phyloP scores from a whole-genome alignment of 2,329 filamentous ascomycete genomes.

The Onygena corvina region DNA sequence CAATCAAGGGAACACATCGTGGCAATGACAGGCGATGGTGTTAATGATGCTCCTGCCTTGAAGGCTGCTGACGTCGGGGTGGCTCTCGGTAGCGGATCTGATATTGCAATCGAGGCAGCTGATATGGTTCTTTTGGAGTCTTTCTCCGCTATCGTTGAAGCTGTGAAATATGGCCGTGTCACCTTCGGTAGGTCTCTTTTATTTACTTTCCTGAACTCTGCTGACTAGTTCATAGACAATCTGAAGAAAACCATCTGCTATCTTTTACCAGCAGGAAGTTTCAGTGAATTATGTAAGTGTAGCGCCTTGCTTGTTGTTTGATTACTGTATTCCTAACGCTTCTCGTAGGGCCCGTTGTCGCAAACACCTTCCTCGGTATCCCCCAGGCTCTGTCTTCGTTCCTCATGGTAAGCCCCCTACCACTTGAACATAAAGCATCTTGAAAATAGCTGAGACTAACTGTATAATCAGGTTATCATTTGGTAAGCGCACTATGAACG shows the following conservation, averaged over 20 bases:
- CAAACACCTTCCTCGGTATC: slow-evolving; percentile 58
- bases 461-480: slow-evolving; percentile 42
- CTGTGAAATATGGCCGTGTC: slow-evolving; percentile 58
- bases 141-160: slow-evolving; percentile 60
- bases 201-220: neutral
- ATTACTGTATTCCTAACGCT: neutral
- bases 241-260: slow-evolving; percentile 68
- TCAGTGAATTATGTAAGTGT: slow-evolving; percentile 50
- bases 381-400: slow-evolving; percentile 63
- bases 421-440: neutral
- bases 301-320: neutral
- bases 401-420: slow-evolving; percentile 42
- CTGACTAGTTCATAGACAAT: slow-evolving; percentile 43
- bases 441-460: neutral
- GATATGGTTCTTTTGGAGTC: slow-evolving; percentile 55
- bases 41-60: slow-evolving; percentile 43
- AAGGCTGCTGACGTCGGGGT: slow-evolving; percentile 50
- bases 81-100: slow-evolving; percentile 46
- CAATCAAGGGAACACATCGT: slow-evolving; percentile 49
- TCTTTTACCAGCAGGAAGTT: slow-evolving; percentile 59
- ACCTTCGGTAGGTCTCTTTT: slow-evolving; percentile 42
- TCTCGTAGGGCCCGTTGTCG: slow-evolving; percentile 53
- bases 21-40: slow-evolving; percentile 41
- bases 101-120: slow-evolving; percentile 51
- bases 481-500: slow-evolving; percentile 33